Base-by-base conservation (phyloP, 345 rosid species). In the Linum trigynum region DNA sequence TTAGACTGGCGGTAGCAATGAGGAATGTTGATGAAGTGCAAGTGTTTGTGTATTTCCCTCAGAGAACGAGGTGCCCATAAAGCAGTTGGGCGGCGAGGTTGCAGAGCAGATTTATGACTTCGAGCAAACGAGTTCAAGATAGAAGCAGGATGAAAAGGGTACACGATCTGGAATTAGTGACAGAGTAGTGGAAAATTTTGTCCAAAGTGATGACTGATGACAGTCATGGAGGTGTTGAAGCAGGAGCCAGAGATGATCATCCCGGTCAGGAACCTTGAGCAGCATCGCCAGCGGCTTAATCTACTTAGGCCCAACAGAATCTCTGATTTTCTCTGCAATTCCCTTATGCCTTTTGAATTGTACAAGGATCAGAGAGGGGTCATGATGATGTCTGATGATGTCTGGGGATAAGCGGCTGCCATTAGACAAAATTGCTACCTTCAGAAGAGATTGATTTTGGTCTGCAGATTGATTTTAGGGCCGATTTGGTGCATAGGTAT, bases 371-470 rank as follows among this genome's bases (percentile, higher is more conserved):
- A 78, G 60, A 84, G 89, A 12, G 91, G 96, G 62, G 87, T 91
- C 59, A 83, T 88, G 35, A 89, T 23, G 92, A 82, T 74, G 84
- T 75, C 66, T 91, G 62, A 89, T 91, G 96, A 86, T 85, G 96
- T 81, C 90, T 14, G 73, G 67, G 1, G 82, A 86, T 63, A 88
- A 79, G 62, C 71, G 81, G 67, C 82, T 91, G 74, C 82, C 75
- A 0, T 45, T 86, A 64, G 88, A 85, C 35, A 86, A 91, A 79
- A 83, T 88, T 66, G 88, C 72, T 10, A 75, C 84, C 80, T 86
- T 88, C 70, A 80, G 95, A 72, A 82, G 95, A 23, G 98, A 89
- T 63, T 89, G 98, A 89, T 63, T 89, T 91, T 38, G 98, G 98
- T 57, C 77, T 87, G 76, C 88, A 95, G 17, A 59, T 81, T 77